Evolutionary conservation across 2,329 filamentous ascomycete species (phyloP), one percentile per base, ranked within the genome.

Genomic region (Lithohypha guttulata): DNA sequence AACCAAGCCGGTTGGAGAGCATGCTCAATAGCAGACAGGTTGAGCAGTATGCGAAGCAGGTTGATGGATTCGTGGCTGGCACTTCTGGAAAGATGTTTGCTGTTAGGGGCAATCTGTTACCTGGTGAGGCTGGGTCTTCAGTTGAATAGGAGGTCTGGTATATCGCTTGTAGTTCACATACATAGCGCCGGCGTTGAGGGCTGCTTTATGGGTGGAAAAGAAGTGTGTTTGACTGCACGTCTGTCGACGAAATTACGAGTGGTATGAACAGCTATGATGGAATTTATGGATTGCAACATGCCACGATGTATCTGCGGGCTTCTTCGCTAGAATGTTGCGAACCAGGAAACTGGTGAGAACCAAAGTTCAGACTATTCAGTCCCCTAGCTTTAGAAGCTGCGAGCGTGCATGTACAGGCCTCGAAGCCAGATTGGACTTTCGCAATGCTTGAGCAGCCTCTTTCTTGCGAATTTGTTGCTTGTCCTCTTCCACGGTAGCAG

Each of bases 51-150:
- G 84, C 87, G 57, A 81, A 86, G 68, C 91, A 96, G 69, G 83
- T 96, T 42, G 91, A 98, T 63, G 85, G 85, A 26, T 96, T 96
- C 64, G 89, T 89, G 33, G 86, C 91, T 41, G 81, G 79, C 49
- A 82, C 93, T 52, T 93, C 77, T 47, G 79, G 84, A 50, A 98
- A 98, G 78, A 94, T 98, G 89, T 98, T 98, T 62, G 87, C 87
- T 26, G 84, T 95, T 45, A 80, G 87, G 62, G 75, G 74, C 47
- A 79, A 77, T 55, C 57, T 80, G 43, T 55, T 79, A 48, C 76
- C 76, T 13, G 69, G 70, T 41, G 74, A 40, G 13, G 11, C n/a
- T n/a, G 30, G 30, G 9, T 9, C 27, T 13, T 30, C 17, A 30
- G 14, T 19, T 15, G 26, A 29, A 14, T 29, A 31, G n/a, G 15